Conservation (phyloP, 2,329 filamentous ascomycete species). For the Paecilomyces sp. region DNA sequence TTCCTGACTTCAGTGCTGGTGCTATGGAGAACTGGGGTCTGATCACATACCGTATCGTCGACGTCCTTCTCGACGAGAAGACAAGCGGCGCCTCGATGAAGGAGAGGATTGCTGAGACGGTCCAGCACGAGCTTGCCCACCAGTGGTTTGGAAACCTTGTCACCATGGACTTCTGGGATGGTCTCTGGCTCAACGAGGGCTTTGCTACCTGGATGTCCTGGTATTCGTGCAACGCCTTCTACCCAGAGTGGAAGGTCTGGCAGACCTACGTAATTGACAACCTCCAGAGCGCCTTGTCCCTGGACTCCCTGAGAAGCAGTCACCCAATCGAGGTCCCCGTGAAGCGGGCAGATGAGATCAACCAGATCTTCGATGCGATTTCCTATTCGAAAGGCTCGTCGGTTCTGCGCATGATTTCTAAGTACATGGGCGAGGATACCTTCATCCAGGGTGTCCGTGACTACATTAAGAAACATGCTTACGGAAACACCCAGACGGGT, state of each 20-base stretch:
- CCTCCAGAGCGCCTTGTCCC: conserved; percentile 74
- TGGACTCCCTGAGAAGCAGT: conserved; percentile 88
- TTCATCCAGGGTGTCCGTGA: conserved; percentile 88
- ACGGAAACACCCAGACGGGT: conserved; percentile 83
- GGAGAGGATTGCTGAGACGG: conserved; percentile 88
- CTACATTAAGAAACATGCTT: conserved; percentile 95
- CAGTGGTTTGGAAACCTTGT: conserved; percentile 98
- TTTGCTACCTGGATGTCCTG: conserved; percentile 90
- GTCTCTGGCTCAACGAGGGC: conserved; percentile 90
- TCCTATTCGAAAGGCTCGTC: conserved; percentile 97
- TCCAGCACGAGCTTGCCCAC: conserved; percentile 94
- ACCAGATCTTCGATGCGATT: conserved; percentile 97
- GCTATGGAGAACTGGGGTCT: conserved; percentile 99
- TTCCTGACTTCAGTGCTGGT: conserved; percentile 90
- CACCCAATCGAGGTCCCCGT: conserved; percentile 96
- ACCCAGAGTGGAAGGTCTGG: conserved; percentile 98
- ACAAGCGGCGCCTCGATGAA: conserved; percentile 81
- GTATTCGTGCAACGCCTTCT: conserved; percentile 92
- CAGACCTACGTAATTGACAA: conserved; percentile 91
- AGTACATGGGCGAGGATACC: conserved; percentile 82
- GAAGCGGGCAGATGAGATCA: conserved; percentile 90
- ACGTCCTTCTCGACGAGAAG: conserved; percentile 86
- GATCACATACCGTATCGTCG: conserved; percentile 89
- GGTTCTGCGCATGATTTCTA: conserved; percentile 94
- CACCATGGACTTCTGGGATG: conserved; percentile 99